Evolutionary conservation across 169 alveolate genomes (phyloP).

Genomic region (Plasmodium yoelii): DNA sequence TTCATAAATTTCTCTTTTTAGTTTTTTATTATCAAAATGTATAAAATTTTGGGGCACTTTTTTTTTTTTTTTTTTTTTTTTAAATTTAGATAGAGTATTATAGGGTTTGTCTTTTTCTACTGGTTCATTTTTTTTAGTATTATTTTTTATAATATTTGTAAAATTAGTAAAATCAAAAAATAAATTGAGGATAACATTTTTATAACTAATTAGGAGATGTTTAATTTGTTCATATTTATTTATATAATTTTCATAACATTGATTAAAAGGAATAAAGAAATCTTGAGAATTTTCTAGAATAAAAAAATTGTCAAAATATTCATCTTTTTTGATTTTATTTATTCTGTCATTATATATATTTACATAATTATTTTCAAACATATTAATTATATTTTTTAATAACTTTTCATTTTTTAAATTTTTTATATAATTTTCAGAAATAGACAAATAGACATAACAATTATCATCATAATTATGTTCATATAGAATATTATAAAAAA

Average conservation of each 20-base stretch:
- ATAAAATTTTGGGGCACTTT: neutral
- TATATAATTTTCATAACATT: slow-evolving; percentile 27
- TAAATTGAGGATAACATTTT: slow-evolving; percentile 3
- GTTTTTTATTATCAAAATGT: slow-evolving; percentile 6
- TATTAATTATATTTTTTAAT: neutral
- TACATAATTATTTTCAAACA: slow-evolving; percentile 15
- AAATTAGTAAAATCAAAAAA: slow-evolving; percentile 22
- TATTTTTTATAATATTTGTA: neutral
- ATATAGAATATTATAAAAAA: slow-evolving; percentile 5
- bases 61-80: neutral
- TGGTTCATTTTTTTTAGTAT: neutral
- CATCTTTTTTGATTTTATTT: slow-evolving; percentile 5
- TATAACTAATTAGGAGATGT: slow-evolving; percentile 7
- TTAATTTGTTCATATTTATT: slow-evolving; percentile 30
- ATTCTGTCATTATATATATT: slow-evolving; percentile 24
- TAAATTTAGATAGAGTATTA: neutral
- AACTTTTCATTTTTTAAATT: slow-evolving; percentile 23
- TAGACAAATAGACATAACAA: slow-evolving; percentile 7
- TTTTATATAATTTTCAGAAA: slow-evolving; percentile 23
- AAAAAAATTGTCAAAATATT: slow-evolving; percentile 31
- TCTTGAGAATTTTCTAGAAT: neutral
- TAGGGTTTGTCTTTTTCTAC: neutral
- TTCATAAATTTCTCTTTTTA: neutral
- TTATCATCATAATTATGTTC: neutral
- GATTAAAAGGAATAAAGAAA: slow-evolving; percentile 13